Evolutionary conservation across 2,329 filamentous ascomycete species (phyloP).

Genomic region (Metarhizium guizhouense): DNA sequence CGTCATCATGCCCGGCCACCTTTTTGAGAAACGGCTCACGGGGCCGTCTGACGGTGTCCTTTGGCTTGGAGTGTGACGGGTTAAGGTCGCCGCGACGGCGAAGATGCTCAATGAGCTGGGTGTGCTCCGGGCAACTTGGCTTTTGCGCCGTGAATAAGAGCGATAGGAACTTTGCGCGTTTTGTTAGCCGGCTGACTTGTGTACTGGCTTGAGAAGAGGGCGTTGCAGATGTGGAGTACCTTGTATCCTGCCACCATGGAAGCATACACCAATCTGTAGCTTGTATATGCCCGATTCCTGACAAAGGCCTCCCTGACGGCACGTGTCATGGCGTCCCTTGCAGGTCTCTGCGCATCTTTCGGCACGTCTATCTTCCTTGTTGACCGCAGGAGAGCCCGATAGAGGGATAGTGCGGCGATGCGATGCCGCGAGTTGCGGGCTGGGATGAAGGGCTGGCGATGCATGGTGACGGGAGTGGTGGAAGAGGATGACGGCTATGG

Average conservation of each 20-base stretch:
- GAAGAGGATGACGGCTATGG: background rate
- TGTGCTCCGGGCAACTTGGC: slow-evolving; percentile 29
- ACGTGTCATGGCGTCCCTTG: slow-evolving; percentile 23
- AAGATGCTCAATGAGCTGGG: slow-evolving; percentile 32
- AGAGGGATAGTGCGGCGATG: slow-evolving; percentile 57
- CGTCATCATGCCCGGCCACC: slow-evolving; percentile 21
- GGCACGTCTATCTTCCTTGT: slow-evolving; percentile 45
- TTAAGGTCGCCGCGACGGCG: slow-evolving; percentile 15
- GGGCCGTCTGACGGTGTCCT: slow-evolving; percentile 7
- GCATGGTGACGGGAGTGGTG: slow-evolving; percentile 11
- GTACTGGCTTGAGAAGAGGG: background rate
- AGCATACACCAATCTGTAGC: slow-evolving; percentile 49
- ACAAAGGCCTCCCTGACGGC: slow-evolving; percentile 55
- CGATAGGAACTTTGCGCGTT: slow-evolving; percentile 25
- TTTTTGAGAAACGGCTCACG: slow-evolving; percentile 25
- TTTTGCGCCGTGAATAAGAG: slow-evolving; percentile 29
- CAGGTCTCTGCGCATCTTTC: slow-evolving; percentile 21
- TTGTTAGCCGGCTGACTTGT: background rate
- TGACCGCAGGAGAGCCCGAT: slow-evolving; percentile 57
- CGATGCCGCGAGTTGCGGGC: slow-evolving; percentile 44
- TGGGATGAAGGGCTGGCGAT: slow-evolving; percentile 31
- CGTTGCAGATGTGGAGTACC: slow-evolving; percentile 24
- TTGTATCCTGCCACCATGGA: slow-evolving; percentile 62
- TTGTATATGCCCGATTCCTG: slow-evolving; percentile 48
- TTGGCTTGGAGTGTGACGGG: slow-evolving; percentile 8